A percentile compares a stretch with the other conserved stretches of the same genome.
These are phyloP conservation scores for Pelomyxa schiedti DNA, from an alignment of 78 protist genomes.

Conservation along the genomic window DNA sequence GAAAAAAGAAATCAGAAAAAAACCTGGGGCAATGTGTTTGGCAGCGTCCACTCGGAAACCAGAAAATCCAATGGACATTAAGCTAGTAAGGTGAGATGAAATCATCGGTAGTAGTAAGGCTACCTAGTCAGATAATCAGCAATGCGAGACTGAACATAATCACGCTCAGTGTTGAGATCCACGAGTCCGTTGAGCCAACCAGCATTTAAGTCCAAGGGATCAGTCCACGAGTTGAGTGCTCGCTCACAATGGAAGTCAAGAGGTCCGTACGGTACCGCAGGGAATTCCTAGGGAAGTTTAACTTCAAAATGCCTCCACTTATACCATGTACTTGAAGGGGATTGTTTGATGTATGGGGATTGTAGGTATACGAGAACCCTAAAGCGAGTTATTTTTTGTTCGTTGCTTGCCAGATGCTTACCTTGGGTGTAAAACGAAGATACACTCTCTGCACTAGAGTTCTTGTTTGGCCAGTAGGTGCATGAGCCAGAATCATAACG, in stretches of 20 bases:
- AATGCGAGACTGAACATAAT: constrained; percentile 41
- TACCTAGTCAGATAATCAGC: constrained; percentile 45
- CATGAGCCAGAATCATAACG: background rate
- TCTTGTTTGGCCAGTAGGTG: constrained; percentile 34
- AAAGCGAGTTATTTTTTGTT: too few species aligned
- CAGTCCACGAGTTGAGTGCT: constrained; percentile 53
- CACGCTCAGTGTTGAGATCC: constrained; percentile 55
- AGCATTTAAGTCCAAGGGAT: constrained; percentile 49
- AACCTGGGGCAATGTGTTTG: constrained; percentile 58
- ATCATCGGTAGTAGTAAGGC: too few species aligned
- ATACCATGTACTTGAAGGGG: too few species aligned
- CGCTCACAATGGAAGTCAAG: constrained; percentile 60
- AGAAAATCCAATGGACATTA: constrained; percentile 28
- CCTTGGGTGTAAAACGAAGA: constrained; percentile 15
- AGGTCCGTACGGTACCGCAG: constrained; percentile 46
- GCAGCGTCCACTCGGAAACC: constrained; percentile 68
- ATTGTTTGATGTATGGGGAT: constrained; percentile 10
- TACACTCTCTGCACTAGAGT: background rate
- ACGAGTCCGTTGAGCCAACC: constrained; percentile 56
- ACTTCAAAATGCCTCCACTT: too few species aligned
- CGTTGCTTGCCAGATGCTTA: too few species aligned
- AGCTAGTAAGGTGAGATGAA: too few species aligned
- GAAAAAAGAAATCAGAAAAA: too few species aligned
- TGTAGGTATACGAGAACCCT: constrained; percentile 14
- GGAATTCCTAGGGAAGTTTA: too few species aligned